These are phyloP conservation scores for Elasticomyces elasticus DNA, from an alignment of 495 filamentous ascomycete species.

Conservation along the genomic window DNA sequence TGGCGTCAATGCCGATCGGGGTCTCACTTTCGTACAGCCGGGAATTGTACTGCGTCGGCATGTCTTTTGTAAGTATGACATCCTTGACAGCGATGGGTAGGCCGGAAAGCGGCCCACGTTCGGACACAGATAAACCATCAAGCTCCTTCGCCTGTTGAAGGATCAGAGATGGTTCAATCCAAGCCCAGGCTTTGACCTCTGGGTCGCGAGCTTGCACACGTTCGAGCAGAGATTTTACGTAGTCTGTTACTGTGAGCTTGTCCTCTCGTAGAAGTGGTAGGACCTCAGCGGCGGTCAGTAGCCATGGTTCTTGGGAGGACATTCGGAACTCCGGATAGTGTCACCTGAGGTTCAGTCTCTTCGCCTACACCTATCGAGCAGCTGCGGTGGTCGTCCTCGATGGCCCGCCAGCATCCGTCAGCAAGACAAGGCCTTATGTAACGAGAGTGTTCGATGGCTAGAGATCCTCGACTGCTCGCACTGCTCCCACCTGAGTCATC, in stretches of 20 bases:
- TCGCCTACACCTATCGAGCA: too few relatives aligned
- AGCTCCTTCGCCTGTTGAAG: constrained; percentile 42
- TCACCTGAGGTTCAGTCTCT: too few relatives aligned
- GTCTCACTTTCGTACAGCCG: constrained; percentile 36
- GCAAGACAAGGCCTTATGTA: too few relatives aligned
- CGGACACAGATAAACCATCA: constrained; percentile 36
- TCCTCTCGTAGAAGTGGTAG: background rate
- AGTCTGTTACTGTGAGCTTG: constrained; percentile 25
- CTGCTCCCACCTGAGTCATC: too few relatives aligned
- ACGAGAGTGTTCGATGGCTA: too few relatives aligned
- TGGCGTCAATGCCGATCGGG: constrained; percentile 35
- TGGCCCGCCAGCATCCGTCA: too few relatives aligned
- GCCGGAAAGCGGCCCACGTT: constrained; percentile 45
- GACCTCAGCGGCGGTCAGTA: background rate
- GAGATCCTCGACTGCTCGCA: too few relatives aligned
- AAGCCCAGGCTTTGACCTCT: constrained; percentile 44
- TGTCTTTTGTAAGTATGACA: constrained; percentile 47
- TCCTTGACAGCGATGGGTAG: constrained; percentile 48
- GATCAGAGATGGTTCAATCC: constrained; percentile 38
- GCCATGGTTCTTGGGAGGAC: background rate
- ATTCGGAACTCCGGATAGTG: background rate
- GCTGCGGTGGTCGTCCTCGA: too few relatives aligned
- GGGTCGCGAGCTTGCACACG: constrained; percentile 41
- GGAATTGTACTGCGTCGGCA: constrained; percentile 45
- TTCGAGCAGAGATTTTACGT: constrained; percentile 42